These are phyloP conservation scores for Drechmeria coniospora DNA, from an alignment of 2,329 filamentous ascomycete genomes.

Conservation along the genomic window DNA sequence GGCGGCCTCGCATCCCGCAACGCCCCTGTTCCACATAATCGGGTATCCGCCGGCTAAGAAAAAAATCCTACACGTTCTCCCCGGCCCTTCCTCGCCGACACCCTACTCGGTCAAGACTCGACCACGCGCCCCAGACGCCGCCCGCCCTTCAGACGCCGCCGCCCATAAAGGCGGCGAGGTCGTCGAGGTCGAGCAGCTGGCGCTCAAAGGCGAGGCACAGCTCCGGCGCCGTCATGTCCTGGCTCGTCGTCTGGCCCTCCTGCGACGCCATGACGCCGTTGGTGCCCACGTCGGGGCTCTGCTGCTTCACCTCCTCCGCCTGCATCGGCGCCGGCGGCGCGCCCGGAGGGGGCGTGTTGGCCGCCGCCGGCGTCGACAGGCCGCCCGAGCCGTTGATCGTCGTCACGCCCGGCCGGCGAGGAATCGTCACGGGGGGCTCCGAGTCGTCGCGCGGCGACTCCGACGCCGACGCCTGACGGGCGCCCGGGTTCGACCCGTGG, in stretches of 20 bases:
- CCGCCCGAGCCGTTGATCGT: constrained; percentile 42
- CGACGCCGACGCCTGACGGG: constrained; percentile 20
- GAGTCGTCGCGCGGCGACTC: constrained; percentile 31
- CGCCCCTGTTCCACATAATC: too few relatives aligned
- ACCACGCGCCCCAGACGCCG: too few relatives aligned
- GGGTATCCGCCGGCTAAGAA: too few relatives aligned
- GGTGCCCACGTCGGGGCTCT: constrained; percentile 15
- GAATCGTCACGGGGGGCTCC: constrained; percentile 33
- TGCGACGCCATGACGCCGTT: constrained; percentile 16
- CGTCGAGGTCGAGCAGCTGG: constrained; percentile 43
- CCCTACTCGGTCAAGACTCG: too few relatives aligned
- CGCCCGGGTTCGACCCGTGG: constrained; percentile 15
- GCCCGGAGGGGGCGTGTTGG: constrained; percentile 23
- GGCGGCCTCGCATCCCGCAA: too few relatives aligned
- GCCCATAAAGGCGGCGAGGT: constrained; percentile 47
- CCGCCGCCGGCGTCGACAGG: constrained; percentile 29
- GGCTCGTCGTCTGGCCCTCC: constrained; percentile 19
- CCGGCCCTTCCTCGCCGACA: too few relatives aligned
- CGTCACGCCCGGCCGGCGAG: constrained; percentile 37
- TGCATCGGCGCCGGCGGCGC: constrained; percentile 11
- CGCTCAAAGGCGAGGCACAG: constrained; percentile 43
- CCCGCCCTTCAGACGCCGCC: constrained; percentile 36
- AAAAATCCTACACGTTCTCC: too few relatives aligned
- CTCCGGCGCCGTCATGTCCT: constrained; percentile 44
- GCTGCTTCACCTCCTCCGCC: constrained; percentile 19